phyloP scores from a whole-genome alignment of 2,329 filamentous ascomycete genomes.

The Nemania sp. region DNA sequence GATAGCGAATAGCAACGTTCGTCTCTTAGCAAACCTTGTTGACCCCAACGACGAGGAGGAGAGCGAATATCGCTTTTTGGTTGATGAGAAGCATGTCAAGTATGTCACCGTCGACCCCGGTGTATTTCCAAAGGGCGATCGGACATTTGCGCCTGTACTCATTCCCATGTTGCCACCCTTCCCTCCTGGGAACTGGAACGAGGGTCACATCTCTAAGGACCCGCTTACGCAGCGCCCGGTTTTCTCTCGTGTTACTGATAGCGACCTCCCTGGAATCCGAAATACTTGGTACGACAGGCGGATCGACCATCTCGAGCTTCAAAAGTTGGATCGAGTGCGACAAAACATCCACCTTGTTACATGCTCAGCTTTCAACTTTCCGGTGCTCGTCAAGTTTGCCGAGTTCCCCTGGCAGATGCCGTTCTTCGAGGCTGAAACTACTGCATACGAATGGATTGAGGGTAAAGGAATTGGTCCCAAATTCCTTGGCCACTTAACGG shows the following conservation, averaged over 20 bases:
- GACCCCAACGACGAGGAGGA: slow-evolving; percentile 21
- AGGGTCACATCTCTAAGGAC: slow-evolving; percentile 35
- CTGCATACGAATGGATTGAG: slow-evolving; percentile 45
- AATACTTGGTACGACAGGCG: slow-evolving; percentile 34
- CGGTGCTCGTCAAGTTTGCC: slow-evolving; percentile 44
- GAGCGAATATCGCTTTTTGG: slow-evolving; percentile 37
- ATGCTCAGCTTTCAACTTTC: slow-evolving; percentile 26
- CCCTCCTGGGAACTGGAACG: slow-evolving; percentile 37
- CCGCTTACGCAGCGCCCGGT: slow-evolving; percentile 4
- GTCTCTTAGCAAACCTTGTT: slow-evolving; percentile 9
- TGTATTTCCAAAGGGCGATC: slow-evolving; percentile 16
- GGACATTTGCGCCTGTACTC: slow-evolving; percentile 28
- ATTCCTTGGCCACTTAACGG: slow-evolving; percentile 50
- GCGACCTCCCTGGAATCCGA: slow-evolving; percentile 17
- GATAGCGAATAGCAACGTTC: slow-evolving; percentile 17
- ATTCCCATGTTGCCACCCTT: slow-evolving; percentile 29
- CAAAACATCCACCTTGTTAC: slow-evolving; percentile 32
- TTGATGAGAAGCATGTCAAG: slow-evolving; percentile 32
- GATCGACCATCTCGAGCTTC: slow-evolving; percentile 36
- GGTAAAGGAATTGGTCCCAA: slow-evolving; percentile 39
- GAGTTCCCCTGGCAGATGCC: slow-evolving; percentile 43
- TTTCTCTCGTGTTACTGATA: slow-evolving; percentile 23
- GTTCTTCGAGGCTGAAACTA: slow-evolving; percentile 43
- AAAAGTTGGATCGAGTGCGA: slow-evolving; percentile 1
- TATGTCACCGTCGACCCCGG: slow-evolving; percentile 37